These are phyloP conservation scores for Fomitopsis betulina DNA, from an alignment of 1,284 basidiomycete species.

Conservation along the genomic window DNA sequence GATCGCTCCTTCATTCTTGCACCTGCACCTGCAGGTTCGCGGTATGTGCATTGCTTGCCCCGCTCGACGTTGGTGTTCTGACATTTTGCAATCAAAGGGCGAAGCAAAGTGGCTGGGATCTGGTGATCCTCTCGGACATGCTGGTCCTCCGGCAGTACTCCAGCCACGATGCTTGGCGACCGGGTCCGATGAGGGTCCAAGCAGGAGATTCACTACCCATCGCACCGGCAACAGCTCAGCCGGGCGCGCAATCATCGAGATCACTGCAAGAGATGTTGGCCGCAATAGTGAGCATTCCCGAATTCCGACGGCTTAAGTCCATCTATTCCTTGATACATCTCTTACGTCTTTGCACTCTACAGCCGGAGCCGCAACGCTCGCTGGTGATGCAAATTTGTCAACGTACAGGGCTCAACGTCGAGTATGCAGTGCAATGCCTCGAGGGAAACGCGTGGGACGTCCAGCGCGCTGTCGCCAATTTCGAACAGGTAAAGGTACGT, in stretches of 20 bases:
- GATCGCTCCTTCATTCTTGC: conserved; percentile 89
- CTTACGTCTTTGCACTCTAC: conserved; percentile 15
- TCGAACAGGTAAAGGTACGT: conserved; percentile 75
- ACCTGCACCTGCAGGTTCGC: conserved; percentile 75
- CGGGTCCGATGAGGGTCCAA: conserved; percentile 68
- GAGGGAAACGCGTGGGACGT: conserved; percentile 79
- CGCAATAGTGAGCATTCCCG: conserved; percentile 49
- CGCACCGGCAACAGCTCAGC: conserved; percentile 19
- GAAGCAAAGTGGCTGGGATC: conserved; percentile 82
- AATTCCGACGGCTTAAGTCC: conserved; percentile 8
- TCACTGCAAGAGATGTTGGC: conserved; percentile 48
- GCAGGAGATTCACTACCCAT: conserved; percentile 30
- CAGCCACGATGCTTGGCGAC: conserved; percentile 73
- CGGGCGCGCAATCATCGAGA: conserved; percentile 30
- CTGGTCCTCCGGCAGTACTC: conserved; percentile 83
- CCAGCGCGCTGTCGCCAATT: conserved; percentile 73
- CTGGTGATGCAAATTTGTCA: conserved; percentile 64
- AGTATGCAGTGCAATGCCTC: conserved; percentile 79
- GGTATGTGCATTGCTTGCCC: conserved; percentile 43
- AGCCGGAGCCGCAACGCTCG: conserved; percentile 67
- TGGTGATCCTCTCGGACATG: conserved; percentile 87
- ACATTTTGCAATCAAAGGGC: conserved; percentile 46
- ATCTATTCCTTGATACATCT: neutral
- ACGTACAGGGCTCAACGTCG: conserved; percentile 71
- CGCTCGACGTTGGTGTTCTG: neutral